phyloP scores from a whole-genome alignment of 2,329 filamentous ascomycete genomes.

The Hypoxylon sp. region DNA sequence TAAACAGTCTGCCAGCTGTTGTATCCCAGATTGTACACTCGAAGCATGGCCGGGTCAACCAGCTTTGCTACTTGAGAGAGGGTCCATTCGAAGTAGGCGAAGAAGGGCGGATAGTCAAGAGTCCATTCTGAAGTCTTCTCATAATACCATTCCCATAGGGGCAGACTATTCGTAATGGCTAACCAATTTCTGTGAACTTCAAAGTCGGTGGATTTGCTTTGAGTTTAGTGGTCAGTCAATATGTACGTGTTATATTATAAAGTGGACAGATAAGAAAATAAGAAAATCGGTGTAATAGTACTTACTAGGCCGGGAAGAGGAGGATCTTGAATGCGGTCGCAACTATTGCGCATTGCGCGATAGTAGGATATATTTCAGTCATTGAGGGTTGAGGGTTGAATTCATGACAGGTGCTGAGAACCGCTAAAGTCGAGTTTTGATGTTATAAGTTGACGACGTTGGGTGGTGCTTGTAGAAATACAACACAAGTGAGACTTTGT shows the following conservation, averaged over 20 bases:
- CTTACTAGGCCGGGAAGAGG: slow-evolving; percentile 93
- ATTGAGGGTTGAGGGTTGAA: slow-evolving; percentile 66
- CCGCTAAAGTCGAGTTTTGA: slow-evolving; percentile 1
- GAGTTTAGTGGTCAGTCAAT: slow-evolving; percentile 10
- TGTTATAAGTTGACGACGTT: slow-evolving; percentile 9
- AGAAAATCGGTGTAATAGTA: slow-evolving; percentile 42
- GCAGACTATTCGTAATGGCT: slow-evolving; percentile 89
- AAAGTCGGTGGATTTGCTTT: slow-evolving; percentile 97
- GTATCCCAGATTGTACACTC: slow-evolving; percentile 81
- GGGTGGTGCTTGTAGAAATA: slow-evolving; percentile 4
- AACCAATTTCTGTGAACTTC: slow-evolving; percentile 99
- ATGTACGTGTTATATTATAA: no score
- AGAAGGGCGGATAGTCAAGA: slow-evolving; percentile 97
- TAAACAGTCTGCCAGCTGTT: slow-evolving; percentile 93
- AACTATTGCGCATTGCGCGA: slow-evolving; percentile 86
- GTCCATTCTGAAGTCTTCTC: slow-evolving; percentile 99
- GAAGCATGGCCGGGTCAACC: slow-evolving; percentile 82
- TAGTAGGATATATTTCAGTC: slow-evolving; percentile 84
- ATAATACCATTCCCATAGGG: slow-evolving; percentile 90
- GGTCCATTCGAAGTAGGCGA: slow-evolving; percentile 95
- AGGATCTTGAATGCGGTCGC: slow-evolving; percentile 90
- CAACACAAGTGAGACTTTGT: slow-evolving; percentile 2
- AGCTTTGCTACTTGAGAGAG: slow-evolving; percentile 82
- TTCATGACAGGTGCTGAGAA: slow-evolving; percentile 33
- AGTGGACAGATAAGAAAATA: slow-evolving; percentile 3